Evolutionary conservation across 192 early-diverging fungal genomes (phyloP).

Genomic region (Spinellus fusiger): DNA sequence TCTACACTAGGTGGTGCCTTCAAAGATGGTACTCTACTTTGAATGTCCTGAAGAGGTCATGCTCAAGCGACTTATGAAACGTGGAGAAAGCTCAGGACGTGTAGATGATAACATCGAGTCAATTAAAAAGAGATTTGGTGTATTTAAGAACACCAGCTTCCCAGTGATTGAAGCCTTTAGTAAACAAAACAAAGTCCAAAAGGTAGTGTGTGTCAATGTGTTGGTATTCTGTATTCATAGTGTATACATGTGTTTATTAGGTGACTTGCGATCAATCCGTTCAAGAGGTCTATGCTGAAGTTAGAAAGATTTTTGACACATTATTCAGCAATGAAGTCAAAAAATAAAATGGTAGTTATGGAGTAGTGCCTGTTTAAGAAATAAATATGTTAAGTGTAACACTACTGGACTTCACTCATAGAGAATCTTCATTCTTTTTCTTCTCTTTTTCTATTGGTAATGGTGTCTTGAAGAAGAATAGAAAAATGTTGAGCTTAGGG

Average conservation of each 20-base stretch:
- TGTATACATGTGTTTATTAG: neutral
- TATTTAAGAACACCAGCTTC: slow-evolving; percentile 80
- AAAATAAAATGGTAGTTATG: neutral
- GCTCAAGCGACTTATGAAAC: slow-evolving; percentile 83
- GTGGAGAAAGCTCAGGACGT: slow-evolving; percentile 91
- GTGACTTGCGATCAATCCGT: slow-evolving; percentile 14
- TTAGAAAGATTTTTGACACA: slow-evolving; percentile 11
- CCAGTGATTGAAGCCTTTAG: slow-evolving; percentile 86
- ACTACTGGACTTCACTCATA: no score
- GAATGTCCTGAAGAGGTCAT: slow-evolving; percentile 93
- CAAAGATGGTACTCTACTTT: slow-evolving; percentile 83
- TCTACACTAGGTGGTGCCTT: slow-evolving; percentile 63
- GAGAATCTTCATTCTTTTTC: no score
- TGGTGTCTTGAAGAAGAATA: no score
- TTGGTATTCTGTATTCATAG: neutral
- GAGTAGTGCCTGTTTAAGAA: neutral
- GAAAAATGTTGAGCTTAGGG: no score
- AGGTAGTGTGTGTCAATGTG: slow-evolving; percentile 36
- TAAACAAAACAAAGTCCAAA: slow-evolving; percentile 73
- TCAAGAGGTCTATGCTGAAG: slow-evolving; percentile 6
- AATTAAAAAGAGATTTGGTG: slow-evolving; percentile 91
- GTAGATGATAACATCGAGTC: slow-evolving; percentile 94
- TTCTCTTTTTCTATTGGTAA: no score
- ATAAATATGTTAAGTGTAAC: no score
- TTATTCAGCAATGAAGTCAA: neutral